Evolutionary conservation across 257 asterid species (phyloP), one percentile per base, ranked within the genome.

Genomic region (Solanum etuberosum): DNA sequence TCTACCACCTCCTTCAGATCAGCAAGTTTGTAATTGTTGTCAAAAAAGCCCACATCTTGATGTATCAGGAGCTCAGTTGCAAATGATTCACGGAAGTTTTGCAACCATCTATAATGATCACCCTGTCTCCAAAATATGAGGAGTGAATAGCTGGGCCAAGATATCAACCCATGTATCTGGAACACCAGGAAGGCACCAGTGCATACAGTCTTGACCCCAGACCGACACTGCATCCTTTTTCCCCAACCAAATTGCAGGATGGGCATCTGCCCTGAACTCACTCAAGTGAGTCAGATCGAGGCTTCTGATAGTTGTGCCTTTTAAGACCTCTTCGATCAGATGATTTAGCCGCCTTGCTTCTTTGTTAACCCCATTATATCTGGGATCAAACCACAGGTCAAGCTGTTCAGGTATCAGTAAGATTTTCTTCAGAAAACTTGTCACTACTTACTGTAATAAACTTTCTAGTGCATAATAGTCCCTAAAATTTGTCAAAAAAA

Each of bases 171-270:
- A 97, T 18, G 98, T 97, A 90, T 97, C 99, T 0, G 98, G 99
- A 84, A 95, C 93, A 20, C 99, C 99, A 0, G 99, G 99, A 48
- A 97, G 92, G 93, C 99, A 95, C 99, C 99, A 95, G 80, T 97
- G 99, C 98, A 95, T 94, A 91, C 99, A 97, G 91, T 97, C 99
- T 86, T 95, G 98, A 81, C 98, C 98, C 98, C 98, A 97, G 54
- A 91, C 93, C 0, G 96, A 92, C 86, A 97, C 99, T 3, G 98
- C 98, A 71, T 93, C 99, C 87, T 95, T 97, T 91, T 93, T 93
- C 34, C 99, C 99, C 87, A 97, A 83, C 99, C 99, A 97, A 84
- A 92, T 89, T 34, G 99, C 98, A 8, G 98, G 99, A 91, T 96
- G 99, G 71, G 95, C 99, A 89, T 96, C 99, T 37, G 95, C 97